Evolutionary conservation across 2,329 filamentous ascomycete genomes (phyloP), one percentile per base, ranked within the genome.

Genomic region (Fusarium sp.): DNA sequence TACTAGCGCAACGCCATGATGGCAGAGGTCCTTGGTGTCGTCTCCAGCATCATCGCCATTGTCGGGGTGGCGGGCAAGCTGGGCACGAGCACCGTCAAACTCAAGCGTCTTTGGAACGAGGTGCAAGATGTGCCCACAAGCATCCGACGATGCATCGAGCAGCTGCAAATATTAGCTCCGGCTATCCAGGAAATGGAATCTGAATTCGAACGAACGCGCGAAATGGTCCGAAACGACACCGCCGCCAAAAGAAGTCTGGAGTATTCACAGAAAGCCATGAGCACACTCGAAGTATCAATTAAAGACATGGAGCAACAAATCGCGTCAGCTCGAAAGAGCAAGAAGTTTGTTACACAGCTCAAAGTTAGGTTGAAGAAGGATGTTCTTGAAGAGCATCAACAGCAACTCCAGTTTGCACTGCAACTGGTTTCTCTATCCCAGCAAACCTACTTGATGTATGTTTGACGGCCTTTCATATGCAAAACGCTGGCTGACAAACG

Each of bases 51-150:
- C 14, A 77, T 77, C 33, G 66, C 74, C 5, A 56, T 77, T 6
- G 65, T 71, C 2, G 61, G 65, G 10, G 65, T 73, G 6, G 74
- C 57, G 0, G 69, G 68, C 3, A 75, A 77, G 29, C n/a, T 77
- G 2, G 70, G 59, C 18, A 52, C 65, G 1, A 74, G 63, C 14
- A 57, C 47, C 0, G 22, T 74, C 2, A 38, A 42, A 10, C 68
- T 77, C 0, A 77, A 75, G 8, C 59, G 60, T 0, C 61, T 77
- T 10, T 77, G 74, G 74, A 54, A 74, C 3, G 70, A 77, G 31
- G 67, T 75, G 0, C 67, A 75, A 7, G 57, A 74, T 33, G 63
- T 74, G 2, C 73, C 71, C 0, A 11, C 50, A 0, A 72, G 50
- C 9, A 62, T 75, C 20, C 31, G 2, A 7, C 18, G 36, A 36